A percentile compares a stretch with the other conserved stretches of the same genome.
Conservation (phyloP, 208 protist species). For the Leptomonas pyrrhocoris region DNA sequence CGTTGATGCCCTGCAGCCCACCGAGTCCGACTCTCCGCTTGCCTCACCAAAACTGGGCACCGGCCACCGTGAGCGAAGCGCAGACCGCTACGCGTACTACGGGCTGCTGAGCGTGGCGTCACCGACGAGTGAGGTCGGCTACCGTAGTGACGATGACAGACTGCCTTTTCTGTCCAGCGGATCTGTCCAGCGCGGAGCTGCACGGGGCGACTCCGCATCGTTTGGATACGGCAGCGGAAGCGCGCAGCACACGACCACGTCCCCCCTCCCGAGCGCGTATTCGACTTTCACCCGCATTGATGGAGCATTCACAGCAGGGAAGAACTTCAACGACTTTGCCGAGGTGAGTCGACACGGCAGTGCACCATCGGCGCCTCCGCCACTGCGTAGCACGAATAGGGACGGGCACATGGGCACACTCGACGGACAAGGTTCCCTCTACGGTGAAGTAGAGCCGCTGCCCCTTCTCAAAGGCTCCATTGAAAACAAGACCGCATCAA, state of each 20-base stretch:
- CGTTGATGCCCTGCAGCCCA: background rate
- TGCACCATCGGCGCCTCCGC: background rate
- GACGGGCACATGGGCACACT: background rate
- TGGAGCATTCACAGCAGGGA: background rate
- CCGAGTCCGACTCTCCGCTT: background rate
- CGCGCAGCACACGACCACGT: no score
- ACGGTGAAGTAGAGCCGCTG: background rate
- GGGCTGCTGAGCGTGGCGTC: background rate
- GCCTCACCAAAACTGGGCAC: background rate
- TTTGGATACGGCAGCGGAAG: no score
- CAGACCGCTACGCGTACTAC: background rate
- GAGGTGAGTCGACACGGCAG: background rate
- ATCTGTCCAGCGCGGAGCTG: background rate
- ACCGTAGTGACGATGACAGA: background rate
- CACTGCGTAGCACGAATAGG: background rate
- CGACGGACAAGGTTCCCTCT: background rate
- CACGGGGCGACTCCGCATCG: background rate
- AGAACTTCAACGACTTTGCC: background rate
- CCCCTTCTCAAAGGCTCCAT: background rate
- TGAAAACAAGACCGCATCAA: background rate
- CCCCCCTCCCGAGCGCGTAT: no score
- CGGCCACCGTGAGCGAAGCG: background rate
- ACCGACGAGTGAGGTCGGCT: background rate
- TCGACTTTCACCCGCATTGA: no score
- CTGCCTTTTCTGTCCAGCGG: constrained; percentile 1